Evolutionary conservation across 768 basidiomycete genomes (phyloP).

Genomic region (Cantharellus cinnabarinus): DNA sequence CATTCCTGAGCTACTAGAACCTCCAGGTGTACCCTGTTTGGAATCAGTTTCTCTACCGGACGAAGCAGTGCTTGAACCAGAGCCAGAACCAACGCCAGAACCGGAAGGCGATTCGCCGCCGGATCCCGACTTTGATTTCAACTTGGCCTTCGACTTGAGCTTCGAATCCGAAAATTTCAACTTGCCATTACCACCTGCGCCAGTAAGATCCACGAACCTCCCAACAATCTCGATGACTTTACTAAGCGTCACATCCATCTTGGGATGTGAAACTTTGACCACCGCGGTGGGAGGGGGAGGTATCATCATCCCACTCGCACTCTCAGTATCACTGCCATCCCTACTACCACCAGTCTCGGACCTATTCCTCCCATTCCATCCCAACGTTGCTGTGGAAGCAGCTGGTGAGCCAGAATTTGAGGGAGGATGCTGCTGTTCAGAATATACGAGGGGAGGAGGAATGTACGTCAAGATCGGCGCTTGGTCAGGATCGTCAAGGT

Average conservation of each 20-base stretch:
- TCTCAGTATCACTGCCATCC: no score
- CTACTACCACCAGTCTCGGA: no score
- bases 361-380: no score
- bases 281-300: background rate
- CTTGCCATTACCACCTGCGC: background rate
- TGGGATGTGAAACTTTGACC: background rate
- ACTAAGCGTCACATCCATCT: constrained; percentile 6
- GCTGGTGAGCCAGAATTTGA: no score
- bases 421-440: background rate
- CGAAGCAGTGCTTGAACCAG: no score
- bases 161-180: background rate
- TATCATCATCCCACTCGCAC: background rate
- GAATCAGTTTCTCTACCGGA: no score
- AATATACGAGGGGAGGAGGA: constrained; percentile 3
- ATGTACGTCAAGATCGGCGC: background rate
- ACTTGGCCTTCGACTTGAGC: background rate
- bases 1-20: no score
- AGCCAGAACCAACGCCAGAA: no score
- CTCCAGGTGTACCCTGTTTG: no score
- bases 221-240: constrained; percentile 4
- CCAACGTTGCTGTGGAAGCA: no score
- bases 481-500: background rate
- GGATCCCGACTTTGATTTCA: no score
- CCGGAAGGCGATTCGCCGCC: no score
- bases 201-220: constrained; percentile 4